Conservation (phyloP, 2,329 filamentous ascomycete species). For the Paraphoma chrysanthemicola region DNA sequence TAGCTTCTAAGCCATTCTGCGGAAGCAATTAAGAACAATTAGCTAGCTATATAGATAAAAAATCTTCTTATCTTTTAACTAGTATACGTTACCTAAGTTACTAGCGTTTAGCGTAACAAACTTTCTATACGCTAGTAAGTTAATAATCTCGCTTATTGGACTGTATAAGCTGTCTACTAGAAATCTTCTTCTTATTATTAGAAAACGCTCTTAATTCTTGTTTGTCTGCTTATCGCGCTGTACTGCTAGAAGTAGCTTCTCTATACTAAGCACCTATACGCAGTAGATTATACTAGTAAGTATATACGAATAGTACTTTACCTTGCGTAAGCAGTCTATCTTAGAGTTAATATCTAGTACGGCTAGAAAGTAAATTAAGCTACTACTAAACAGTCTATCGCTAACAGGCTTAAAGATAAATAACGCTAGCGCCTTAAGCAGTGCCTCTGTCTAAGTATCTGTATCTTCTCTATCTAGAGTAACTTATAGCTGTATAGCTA, state of each 20-base stretch:
- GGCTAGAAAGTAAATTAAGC: too few relatives aligned
- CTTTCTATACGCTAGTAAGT: too few relatives aligned
- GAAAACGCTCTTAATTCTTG: slow-evolving; percentile 19
- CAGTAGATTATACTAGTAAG: slow-evolving; percentile 23
- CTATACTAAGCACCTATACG: slow-evolving; percentile 18
- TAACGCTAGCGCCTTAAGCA: too few relatives aligned
- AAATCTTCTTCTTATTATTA: slow-evolving; percentile 14
- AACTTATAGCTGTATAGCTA: too few relatives aligned
- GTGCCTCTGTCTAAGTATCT: too few relatives aligned
- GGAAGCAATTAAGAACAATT: slow-evolving; percentile 22
- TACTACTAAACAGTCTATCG: too few relatives aligned
- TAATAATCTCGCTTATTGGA: slow-evolving; percentile 26
- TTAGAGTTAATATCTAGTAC: too few relatives aligned
- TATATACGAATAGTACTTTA: slow-evolving; percentile 24
- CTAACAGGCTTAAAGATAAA: too few relatives aligned
- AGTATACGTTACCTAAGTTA: slow-evolving; percentile 18
- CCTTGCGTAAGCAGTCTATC: too few relatives aligned
- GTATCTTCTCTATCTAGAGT: too few relatives aligned
- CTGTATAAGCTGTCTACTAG: slow-evolving; percentile 25
- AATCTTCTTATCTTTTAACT: slow-evolving; percentile 16
- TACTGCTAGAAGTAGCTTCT: slow-evolving; percentile 18
- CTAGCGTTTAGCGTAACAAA: slow-evolving; percentile 25
- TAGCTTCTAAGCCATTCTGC: slow-evolving; percentile 15
- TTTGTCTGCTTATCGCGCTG: slow-evolving; percentile 14
- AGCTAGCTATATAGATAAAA: slow-evolving; percentile 17